Evolutionary conservation across 768 basidiomycete species (phyloP).

Genomic region (Phanerochaete carnosa): DNA sequence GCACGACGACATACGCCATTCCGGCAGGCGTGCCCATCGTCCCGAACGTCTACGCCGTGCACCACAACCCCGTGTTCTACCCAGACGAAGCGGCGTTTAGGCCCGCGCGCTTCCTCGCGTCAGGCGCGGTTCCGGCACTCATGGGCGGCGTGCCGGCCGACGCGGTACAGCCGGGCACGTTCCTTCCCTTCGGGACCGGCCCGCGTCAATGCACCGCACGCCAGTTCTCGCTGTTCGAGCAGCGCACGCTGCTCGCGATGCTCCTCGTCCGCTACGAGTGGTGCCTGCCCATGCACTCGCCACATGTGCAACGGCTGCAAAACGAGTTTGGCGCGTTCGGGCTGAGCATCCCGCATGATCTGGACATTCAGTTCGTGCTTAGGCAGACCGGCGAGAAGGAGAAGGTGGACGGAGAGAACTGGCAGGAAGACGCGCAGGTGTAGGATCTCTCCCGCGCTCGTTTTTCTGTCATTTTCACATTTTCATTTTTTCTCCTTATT

Average conservation of each 20-base stretch:
- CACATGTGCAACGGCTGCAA: slow-evolving; percentile 24
- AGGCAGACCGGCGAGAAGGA: neutral
- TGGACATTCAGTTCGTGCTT: slow-evolving; percentile 28
- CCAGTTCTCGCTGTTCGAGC: slow-evolving; percentile 28
- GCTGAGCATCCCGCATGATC: slow-evolving; percentile 31
- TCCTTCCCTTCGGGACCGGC: neutral
- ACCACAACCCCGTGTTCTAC: neutral
- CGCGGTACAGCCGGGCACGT: no score
- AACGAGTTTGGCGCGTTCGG: slow-evolving; percentile 36
- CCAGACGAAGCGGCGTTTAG: neutral
- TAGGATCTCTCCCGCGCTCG: neutral
- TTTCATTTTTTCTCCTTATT: no score
- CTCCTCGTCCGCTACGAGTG: slow-evolving; percentile 32
- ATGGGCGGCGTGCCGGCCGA: neutral
- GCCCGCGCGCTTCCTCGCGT: neutral
- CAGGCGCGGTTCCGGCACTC: neutral
- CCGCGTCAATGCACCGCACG: neutral
- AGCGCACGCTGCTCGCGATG: slow-evolving; percentile 33
- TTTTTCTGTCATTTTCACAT: no score
- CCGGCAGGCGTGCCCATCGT: slow-evolving; percentile 29
- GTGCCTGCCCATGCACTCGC: slow-evolving; percentile 27
- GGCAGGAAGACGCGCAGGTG: neutral
- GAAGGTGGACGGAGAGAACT: neutral
- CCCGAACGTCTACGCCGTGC: slow-evolving; percentile 25
- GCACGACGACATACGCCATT: slow-evolving; percentile 30